Percentiles rank a stretch among this genome's conserved stretches.
phyloP scores from a whole-genome alignment of 352 stramenopile genomes.

The Phytophthora boehmeriae region DNA sequence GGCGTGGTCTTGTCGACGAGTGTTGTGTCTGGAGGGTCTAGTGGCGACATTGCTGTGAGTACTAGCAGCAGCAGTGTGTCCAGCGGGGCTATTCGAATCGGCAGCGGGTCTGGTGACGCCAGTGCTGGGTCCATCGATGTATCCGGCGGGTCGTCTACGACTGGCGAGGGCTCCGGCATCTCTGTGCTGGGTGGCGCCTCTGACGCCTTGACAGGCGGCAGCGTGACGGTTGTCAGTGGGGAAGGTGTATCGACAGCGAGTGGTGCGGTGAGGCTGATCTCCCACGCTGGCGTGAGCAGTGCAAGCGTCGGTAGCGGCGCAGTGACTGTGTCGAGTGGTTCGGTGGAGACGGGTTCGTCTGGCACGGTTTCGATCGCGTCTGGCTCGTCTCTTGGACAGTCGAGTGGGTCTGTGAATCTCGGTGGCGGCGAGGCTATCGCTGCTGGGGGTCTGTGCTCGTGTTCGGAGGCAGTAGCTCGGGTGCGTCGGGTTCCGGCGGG shows the following conservation, averaged over 20 bases:
- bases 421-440: background rate
- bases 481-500: constrained; percentile 2
- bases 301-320: constrained; percentile 11
- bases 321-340: constrained; percentile 25
- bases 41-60: constrained; percentile 17
- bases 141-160: constrained; percentile 31
- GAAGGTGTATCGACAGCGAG: constrained; percentile 13
- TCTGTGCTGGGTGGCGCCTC: constrained; percentile 26
- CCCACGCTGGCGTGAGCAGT: constrained; percentile 3
- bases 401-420: constrained; percentile 24
- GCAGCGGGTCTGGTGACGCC: constrained; percentile 22
- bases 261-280: constrained; percentile 21
- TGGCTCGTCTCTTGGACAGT: constrained; percentile 17
- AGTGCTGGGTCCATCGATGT: constrained; percentile 30
- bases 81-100: constrained; percentile 27
- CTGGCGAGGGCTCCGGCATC: constrained; percentile 25
- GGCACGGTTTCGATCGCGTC: constrained; percentile 21
- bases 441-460: constrained; percentile 16
- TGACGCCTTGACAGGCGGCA: constrained; percentile 24
- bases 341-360: constrained; percentile 18
- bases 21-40: constrained; percentile 16
- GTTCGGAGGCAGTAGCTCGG: constrained; percentile 12
- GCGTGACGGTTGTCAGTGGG: constrained; percentile 25
- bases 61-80: constrained; percentile 25
- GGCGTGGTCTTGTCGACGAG: constrained; percentile 22